These are phyloP conservation scores for Globisporangium spinosum DNA, from an alignment of 352 stramenopile genomes.

Conservation along the genomic window DNA sequence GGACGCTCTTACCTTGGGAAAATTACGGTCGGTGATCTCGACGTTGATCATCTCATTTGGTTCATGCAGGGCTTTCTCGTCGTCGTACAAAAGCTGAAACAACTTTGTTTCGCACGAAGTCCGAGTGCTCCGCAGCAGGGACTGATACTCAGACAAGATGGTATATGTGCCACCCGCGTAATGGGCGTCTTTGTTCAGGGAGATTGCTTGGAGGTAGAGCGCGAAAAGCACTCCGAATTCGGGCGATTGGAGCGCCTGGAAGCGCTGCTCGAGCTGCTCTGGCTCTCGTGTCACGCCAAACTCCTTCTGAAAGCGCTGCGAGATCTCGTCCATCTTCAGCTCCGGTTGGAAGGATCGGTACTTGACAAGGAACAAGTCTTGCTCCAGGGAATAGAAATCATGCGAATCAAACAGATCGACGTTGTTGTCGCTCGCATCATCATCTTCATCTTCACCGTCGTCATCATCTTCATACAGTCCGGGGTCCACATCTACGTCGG, in stretches of 20 bases:
- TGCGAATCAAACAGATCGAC: conserved; percentile 36
- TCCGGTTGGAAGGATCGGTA: conserved; percentile 57
- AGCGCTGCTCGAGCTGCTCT: conserved; percentile 36
- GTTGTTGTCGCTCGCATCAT: conserved; percentile 28
- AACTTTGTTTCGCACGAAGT: conserved; percentile 57
- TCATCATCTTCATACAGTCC: conserved; percentile 25
- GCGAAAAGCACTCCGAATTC: conserved; percentile 40
- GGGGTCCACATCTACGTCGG: conserved; percentile 15
- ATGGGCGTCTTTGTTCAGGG: conserved; percentile 33
- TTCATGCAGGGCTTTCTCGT: conserved; percentile 49
- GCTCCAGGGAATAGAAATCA: conserved; percentile 39
- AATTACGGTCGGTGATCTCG: conserved; percentile 54
- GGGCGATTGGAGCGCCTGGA: conserved; percentile 36
- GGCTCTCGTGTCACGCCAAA: conserved; percentile 32
- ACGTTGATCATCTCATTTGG: conserved; percentile 41
- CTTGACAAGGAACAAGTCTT: conserved; percentile 66
- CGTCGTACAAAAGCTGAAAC: conserved; percentile 64
- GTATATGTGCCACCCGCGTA: conserved; percentile 26
- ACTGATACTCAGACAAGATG: conserved; percentile 44
- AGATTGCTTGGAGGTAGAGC: conserved; percentile 45
- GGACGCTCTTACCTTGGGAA: conserved; percentile 40
- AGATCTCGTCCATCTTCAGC: conserved; percentile 31
- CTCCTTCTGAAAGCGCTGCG: conserved; percentile 38
- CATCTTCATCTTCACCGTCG: conserved; percentile 20
- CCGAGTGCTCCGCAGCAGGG: conserved; percentile 41